A percentile compares a stretch with the other conserved stretches of the same genome.
Evolutionary conservation across 148 eudicot species (phyloP).

Genomic region (Diospyros kaki): DNA sequence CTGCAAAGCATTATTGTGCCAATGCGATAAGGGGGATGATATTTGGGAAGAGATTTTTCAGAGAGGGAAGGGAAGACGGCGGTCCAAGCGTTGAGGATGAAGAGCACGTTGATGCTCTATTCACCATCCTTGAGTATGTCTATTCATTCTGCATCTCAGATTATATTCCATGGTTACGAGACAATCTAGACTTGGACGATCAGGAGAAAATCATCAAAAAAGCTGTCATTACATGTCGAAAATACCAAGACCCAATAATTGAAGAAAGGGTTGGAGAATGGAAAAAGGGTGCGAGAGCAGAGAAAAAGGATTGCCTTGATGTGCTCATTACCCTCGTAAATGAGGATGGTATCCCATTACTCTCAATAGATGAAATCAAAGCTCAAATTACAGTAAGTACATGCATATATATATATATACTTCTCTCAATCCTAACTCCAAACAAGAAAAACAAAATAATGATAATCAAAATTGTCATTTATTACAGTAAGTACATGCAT

Average conservation of each 20-base stretch:
- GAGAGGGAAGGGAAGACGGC: slow-evolving; percentile 2
- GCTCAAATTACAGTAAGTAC: slow-evolving; percentile 10
- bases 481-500: too few species aligned
- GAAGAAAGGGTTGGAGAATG: slow-evolving; percentile 11
- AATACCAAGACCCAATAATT: slow-evolving; percentile 7
- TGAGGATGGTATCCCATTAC: slow-evolving; percentile 3
- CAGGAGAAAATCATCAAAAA: slow-evolving; percentile 8
- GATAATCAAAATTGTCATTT: too few species aligned
- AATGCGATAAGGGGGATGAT: slow-evolving; percentile 15
- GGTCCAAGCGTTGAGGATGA: slow-evolving; percentile 12
- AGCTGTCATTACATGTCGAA: background rate
- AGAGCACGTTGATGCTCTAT: slow-evolving; percentile 13
- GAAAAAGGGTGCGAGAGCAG: background rate
- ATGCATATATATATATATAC: too few species aligned
- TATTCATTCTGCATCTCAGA: slow-evolving; percentile 14
- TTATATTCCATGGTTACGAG: slow-evolving; percentile 6
- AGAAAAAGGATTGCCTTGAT: slow-evolving; percentile 15
- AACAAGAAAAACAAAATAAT: too few species aligned
- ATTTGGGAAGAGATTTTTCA: slow-evolving; percentile 14
- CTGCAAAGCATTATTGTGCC: slow-evolving; percentile 9
- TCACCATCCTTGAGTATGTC: slow-evolving; percentile 1
- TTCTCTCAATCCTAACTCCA: too few species aligned
- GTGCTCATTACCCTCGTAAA: slow-evolving; percentile 9
- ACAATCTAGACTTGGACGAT: slow-evolving; percentile 12
- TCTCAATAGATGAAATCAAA: slow-evolving; percentile 18